These are phyloP conservation scores for Trichoderma breve DNA, from an alignment of 2,329 filamentous ascomycete species.

Conservation along the genomic window DNA sequence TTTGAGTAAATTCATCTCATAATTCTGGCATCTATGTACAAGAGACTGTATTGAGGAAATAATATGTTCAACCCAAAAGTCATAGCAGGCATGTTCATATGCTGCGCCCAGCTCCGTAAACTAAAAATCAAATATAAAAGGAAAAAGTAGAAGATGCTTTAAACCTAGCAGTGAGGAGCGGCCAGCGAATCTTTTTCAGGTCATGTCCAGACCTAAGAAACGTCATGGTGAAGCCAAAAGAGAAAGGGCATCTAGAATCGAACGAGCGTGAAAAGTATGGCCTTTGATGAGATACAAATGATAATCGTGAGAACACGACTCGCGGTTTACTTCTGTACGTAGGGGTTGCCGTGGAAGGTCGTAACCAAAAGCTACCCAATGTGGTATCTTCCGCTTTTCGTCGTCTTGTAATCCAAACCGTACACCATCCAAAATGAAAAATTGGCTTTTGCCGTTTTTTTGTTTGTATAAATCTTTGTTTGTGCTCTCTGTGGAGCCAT, in stretches of 20 bases:
- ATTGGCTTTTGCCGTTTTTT: not conserved
- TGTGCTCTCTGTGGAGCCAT: not conserved
- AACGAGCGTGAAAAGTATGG: conserved; percentile 9
- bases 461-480: conserved; percentile 8
- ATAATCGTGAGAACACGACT: conserved; percentile 7
- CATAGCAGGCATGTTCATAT: conserved; percentile 18
- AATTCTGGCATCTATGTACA: conserved; percentile 21
- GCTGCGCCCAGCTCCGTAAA: conserved; percentile 12
- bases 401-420: conserved; percentile 27
- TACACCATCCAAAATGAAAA: conserved; percentile 22
- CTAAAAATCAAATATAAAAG: not conserved
- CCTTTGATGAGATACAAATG: conserved; percentile 17
- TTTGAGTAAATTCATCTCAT: not conserved
- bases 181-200: conserved; percentile 4
- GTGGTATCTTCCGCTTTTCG: conserved; percentile 18
- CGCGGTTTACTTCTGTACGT: not conserved
- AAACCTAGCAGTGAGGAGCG: not conserved
- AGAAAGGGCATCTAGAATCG: not conserved
- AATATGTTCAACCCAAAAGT: conserved; percentile 4
- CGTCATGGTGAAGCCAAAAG: not conserved
- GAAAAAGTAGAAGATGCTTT: conserved; percentile 8
- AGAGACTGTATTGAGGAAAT: conserved; percentile 13
- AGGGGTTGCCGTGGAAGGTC: conserved; percentile 9
- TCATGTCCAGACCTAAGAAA: not conserved
- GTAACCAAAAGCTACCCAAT: conserved; percentile 17